Conservation (phyloP, 2,329 filamentous ascomycete species). For the Trichophyton mentagrophytes region DNA sequence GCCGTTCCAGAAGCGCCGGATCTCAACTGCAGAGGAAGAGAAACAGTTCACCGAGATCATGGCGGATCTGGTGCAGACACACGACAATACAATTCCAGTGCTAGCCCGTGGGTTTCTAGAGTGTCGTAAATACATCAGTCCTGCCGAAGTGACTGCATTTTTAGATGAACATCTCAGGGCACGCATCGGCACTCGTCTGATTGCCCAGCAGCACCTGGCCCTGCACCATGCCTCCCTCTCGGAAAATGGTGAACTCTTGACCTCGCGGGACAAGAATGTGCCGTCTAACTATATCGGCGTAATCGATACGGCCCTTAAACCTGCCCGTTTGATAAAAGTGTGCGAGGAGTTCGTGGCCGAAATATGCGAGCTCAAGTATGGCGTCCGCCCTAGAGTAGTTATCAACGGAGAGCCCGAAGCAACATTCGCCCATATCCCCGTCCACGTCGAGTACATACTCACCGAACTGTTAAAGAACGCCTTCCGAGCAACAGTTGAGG, state of each 20-base stretch:
- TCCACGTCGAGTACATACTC: constrained; percentile 93
- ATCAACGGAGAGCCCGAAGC: constrained; percentile 78
- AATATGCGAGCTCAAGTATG: constrained; percentile 93
- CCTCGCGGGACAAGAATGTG: constrained; percentile 13
- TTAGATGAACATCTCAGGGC: constrained; percentile 88
- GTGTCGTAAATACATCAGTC: constrained; percentile 76
- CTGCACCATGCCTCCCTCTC: constrained; percentile 65
- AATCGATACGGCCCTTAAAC: constrained; percentile 79
- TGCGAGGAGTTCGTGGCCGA: constrained; percentile 88
- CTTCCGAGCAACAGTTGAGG: constrained; percentile 85
- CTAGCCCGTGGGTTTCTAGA: constrained; percentile 88
- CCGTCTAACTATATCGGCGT: constrained; percentile 69
- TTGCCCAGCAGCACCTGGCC: constrained; percentile 93
- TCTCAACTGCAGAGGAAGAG: constrained; percentile 72
- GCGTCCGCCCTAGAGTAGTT: constrained; percentile 64
- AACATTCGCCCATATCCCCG: constrained; percentile 86
- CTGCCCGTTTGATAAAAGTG: constrained; percentile 64
- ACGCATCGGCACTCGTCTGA: constrained; percentile 81
- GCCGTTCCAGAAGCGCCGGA: constrained; percentile 62
- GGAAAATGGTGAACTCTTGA: constrained; percentile 35
- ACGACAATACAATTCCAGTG: constrained; percentile 86
- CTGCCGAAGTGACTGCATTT: constrained; percentile 74
- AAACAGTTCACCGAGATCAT: constrained; percentile 84
- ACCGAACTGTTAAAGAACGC: constrained; percentile 95
- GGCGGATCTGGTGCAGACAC: constrained; percentile 87